Percentiles rank a stretch among this genome's conserved stretches.
Evolutionary conservation across 257 asterid genomes (phyloP).

Genomic region (Schizonepeta tenuifolia): DNA sequence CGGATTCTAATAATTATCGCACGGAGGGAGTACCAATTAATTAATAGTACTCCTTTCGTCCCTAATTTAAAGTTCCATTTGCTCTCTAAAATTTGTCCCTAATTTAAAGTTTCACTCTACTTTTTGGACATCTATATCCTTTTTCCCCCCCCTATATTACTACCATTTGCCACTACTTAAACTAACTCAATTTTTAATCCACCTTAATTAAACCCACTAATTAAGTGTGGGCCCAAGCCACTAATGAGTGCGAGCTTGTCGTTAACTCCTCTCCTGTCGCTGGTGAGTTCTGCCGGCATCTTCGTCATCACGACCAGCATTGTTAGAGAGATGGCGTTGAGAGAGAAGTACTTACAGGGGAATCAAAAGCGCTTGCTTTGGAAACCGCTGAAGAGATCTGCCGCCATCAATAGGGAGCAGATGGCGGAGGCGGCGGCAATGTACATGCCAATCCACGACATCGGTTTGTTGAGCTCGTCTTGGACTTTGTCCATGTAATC

Average conservation of each 20-base stretch:
- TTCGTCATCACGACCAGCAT: conserved; percentile 39
- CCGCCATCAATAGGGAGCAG: conserved; percentile 34
- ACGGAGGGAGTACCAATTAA: too few species aligned
- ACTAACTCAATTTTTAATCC: too few species aligned
- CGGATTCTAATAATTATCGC: too few species aligned
- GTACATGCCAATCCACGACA: conserved; percentile 40
- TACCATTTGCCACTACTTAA: too few species aligned
- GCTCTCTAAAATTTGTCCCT: too few species aligned
- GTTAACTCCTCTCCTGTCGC: neutral
- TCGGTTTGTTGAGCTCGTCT: conserved; percentile 15
- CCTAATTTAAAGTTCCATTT: too few species aligned
- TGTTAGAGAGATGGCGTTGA: conserved; percentile 39
- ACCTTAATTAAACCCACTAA: too few species aligned
- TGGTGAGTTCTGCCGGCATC: conserved; percentile 40
- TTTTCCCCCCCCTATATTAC: too few species aligned
- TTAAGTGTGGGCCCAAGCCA: too few species aligned
- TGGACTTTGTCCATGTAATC: conserved; percentile 21
- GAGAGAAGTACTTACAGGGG: conserved; percentile 36
- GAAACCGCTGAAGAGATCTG: conserved; percentile 30
- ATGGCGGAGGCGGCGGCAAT: conserved; percentile 36
- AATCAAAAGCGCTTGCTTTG: conserved; percentile 26
- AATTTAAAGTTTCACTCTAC: too few species aligned
- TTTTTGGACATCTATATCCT: too few species aligned
- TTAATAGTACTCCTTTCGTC: too few species aligned
- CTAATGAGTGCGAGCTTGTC: conserved; percentile 29